Percentiles rank a stretch among this genome's conserved stretches.
Conservation (phyloP, 371 early-diverging fungal species). For the Mucor ambiguus region DNA sequence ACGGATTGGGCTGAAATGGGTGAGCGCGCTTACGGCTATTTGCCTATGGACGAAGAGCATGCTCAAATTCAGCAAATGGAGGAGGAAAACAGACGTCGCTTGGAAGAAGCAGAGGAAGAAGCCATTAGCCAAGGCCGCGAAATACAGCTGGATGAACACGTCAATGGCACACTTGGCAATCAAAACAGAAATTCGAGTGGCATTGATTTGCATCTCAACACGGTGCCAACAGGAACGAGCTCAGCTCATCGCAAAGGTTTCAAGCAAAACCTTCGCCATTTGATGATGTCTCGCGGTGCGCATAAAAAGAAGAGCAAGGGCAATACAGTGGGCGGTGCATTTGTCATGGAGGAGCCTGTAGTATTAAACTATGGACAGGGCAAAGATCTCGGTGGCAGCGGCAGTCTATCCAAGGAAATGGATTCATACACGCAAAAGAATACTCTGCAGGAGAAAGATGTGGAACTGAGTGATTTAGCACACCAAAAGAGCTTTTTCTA, state of each 20-base stretch:
- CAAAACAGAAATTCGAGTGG: conserved; percentile 6
- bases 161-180: conserved; percentile 1
- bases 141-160: conserved; percentile 18
- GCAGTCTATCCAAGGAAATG: conserved; percentile 11
- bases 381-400: conserved; percentile 23
- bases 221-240: neutral
- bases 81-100: neutral
- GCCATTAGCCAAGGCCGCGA: neutral
- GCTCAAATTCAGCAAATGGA: conserved; percentile 14
- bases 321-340: conserved; percentile 24
- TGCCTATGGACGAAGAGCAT: conserved; percentile 42
- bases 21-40: conserved; percentile 67
- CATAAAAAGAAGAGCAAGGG: neutral
- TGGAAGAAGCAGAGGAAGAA: conserved; percentile 12
- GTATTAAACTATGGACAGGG: conserved; percentile 27
- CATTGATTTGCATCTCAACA: conserved; percentile 11
- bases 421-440: neutral
- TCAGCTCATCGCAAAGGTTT: conserved; percentile 3
- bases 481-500: conserved; percentile 8
- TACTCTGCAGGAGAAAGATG: neutral
- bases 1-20: conserved; percentile 70
- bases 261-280: conserved; percentile 8
- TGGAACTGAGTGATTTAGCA: conserved; percentile 8
- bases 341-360: conserved; percentile 38
- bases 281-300: conserved; percentile 8